Evolutionary conservation across 345 rosid genomes (phyloP).

Genomic region (Chamaenerion angustifolium): DNA sequence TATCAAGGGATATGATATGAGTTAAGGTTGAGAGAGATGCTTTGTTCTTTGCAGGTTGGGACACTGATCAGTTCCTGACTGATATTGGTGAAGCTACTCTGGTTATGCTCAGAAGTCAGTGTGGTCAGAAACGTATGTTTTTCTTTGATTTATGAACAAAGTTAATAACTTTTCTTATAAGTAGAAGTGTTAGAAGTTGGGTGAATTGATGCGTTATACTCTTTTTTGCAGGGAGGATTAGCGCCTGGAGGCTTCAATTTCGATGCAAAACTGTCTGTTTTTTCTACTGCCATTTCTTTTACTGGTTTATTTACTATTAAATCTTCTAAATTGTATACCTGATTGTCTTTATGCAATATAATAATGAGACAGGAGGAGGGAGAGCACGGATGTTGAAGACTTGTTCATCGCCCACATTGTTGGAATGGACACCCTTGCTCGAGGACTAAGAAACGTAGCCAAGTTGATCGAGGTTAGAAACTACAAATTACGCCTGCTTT

Average conservation of each 20-base stretch:
- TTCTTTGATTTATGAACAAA: too few species aligned
- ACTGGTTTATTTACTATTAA: too few species aligned
- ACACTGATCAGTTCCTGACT: slow-evolving; percentile 85
- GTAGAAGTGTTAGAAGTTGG: too few species aligned
- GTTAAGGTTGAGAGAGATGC: not conserved
- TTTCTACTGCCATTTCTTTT: not conserved
- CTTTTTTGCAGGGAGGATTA: slow-evolving; percentile 52
- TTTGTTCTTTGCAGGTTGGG: slow-evolving; percentile 51
- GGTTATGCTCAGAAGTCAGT: slow-evolving; percentile 81
- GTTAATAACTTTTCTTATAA: too few species aligned
- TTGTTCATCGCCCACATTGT: slow-evolving; percentile 71
- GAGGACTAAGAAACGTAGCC: slow-evolving; percentile 76
- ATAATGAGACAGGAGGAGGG: slow-evolving; percentile 54
- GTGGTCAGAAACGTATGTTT: slow-evolving; percentile 64
- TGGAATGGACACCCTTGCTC: slow-evolving; percentile 93
- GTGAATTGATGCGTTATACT: not conserved
- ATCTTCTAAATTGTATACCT: not conserved
- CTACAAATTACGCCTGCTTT: not conserved
- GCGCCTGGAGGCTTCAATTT: slow-evolving; percentile 98
- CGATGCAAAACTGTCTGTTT: slow-evolving; percentile 77
- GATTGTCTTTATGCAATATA: not conserved
- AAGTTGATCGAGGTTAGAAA: slow-evolving; percentile 57
- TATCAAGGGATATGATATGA: not conserved
- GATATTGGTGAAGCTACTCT: slow-evolving; percentile 80
- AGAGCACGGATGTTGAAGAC: slow-evolving; percentile 92